Base-by-base conservation (phyloP, 208 protist genomes). In the Porcisia deanei region DNA sequence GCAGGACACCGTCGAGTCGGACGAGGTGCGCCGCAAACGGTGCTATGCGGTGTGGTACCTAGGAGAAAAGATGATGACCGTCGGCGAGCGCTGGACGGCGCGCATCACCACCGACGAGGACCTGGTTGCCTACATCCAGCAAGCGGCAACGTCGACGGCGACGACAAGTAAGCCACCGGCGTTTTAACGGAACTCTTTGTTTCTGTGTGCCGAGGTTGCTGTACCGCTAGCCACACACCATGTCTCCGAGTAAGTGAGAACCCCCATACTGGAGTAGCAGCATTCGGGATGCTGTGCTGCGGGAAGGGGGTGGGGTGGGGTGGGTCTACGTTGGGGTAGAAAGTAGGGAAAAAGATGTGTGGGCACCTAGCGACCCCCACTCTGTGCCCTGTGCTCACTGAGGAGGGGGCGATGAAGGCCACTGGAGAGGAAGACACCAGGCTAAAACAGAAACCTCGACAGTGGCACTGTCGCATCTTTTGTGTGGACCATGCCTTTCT, bases 41-140 rank as follows among this genome's bases (percentile, higher is more conserved):
- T 90, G 86, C 82, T 97, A 97, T 75, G 93, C 91, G 18, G 77
- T 97, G 58, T 97, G 93, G 91, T 89, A 87, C 61, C 68, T 97
- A 9, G 93, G 93, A 1, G 84, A 95, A 67, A 82, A 85, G 60
- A 93, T 97, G 89, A 84, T 91, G 81, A 66, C 76, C 10, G 87
- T 86, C 54, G 93, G 93, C 5, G 76, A 72, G 59, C 70, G 43
- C 65, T 94, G 89, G 86, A 81, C 77, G 6, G 70, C 63, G 12
- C 55, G 58, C 39, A 80, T 85, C 45, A 20, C 66, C 10, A 88
- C 88, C 68, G 88, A 95, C 60, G 86, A 80, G 22, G 91, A 97
- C 65, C 53, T 97, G 12, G 82, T 91, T 49, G 89, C 91, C 39
- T 95, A 95, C 72, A 75, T 97, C 22, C 93, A 97, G 76, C 91